These are phyloP conservation scores for Pelagomonas calceolata DNA, from an alignment of 108 stramenopile genomes.

Conservation along the genomic window DNA sequence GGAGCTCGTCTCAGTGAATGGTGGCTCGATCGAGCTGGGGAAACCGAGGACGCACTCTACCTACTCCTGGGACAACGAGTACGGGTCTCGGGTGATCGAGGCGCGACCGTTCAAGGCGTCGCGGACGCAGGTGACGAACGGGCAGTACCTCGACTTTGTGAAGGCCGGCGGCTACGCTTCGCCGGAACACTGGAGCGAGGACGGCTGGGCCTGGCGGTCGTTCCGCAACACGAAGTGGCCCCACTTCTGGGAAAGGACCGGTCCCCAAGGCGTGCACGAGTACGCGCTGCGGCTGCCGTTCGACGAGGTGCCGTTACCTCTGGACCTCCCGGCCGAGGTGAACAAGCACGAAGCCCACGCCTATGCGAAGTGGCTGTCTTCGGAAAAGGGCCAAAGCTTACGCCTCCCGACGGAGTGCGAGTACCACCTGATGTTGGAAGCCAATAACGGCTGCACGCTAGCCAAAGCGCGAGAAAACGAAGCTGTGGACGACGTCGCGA, in stretches of 20 bases:
- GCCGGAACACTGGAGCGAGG: slow-evolving; percentile 70
- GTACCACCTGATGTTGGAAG: slow-evolving; percentile 65
- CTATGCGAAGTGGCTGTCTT: slow-evolving; percentile 69
- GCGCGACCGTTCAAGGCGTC: slow-evolving; percentile 68
- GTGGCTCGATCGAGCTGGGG: slow-evolving; percentile 53
- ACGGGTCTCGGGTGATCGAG: slow-evolving; percentile 59
- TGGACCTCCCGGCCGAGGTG: slow-evolving; percentile 86
- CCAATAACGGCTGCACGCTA: slow-evolving; percentile 24
- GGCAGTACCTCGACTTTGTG: slow-evolving; percentile 83
- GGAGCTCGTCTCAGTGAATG: slow-evolving; percentile 23
- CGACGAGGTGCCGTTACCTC: slow-evolving; percentile 65
- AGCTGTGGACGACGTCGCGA: slow-evolving; percentile 49
- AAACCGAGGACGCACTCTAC: slow-evolving; percentile 75
- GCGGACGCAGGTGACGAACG: slow-evolving; percentile 82
- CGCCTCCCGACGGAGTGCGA: slow-evolving; percentile 80
- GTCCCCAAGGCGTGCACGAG: slow-evolving; percentile 72
- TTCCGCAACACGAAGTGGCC: slow-evolving; percentile 86
- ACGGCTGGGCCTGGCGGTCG: slow-evolving; percentile 80
- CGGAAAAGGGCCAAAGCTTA: slow-evolving; percentile 11
- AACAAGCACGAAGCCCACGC: slow-evolving; percentile 88
- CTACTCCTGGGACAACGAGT: slow-evolving; percentile 94
- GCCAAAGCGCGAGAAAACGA: slow-evolving; percentile 56
- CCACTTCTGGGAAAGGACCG: slow-evolving; percentile 69
- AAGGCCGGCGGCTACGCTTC: slow-evolving; percentile 73
- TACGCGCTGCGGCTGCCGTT: slow-evolving; percentile 77